Evolutionary conservation across 2,329 filamentous ascomycete species (phyloP).

Genomic region (Trichoderma citrinoviride): DNA sequence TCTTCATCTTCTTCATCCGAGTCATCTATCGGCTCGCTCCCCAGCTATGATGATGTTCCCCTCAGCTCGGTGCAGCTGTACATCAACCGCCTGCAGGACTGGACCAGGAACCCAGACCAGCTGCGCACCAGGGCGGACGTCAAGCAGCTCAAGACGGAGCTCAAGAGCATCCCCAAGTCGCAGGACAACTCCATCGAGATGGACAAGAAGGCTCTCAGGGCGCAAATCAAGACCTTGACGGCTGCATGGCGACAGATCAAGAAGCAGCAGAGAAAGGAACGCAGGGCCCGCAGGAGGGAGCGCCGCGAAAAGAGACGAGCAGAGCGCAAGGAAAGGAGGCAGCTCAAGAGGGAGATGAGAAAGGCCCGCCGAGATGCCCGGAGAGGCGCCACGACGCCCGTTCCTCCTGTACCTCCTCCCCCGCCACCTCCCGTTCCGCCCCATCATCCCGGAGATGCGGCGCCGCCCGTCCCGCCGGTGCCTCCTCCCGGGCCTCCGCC

Average conservation of each 20-base stretch:
- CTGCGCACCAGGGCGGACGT: conserved; percentile 48
- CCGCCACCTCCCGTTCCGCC: conserved; percentile 15
- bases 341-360: conserved; percentile 33
- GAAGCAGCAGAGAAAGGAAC: conserved; percentile 32
- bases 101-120: conserved; percentile 50
- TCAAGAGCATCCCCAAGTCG: conserved; percentile 42
- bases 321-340: conserved; percentile 36
- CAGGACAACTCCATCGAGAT: neutral
- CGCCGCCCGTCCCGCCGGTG: neutral
- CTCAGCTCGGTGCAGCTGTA: conserved; percentile 49
- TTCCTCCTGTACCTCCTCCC: conserved; percentile 2
- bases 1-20: conserved; percentile 38
- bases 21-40: conserved; percentile 52
- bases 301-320: conserved; percentile 31
- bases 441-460: neutral
- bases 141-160: conserved; percentile 41
- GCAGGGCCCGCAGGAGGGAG: conserved; percentile 34
- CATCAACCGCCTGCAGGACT: conserved; percentile 44
- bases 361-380: conserved; percentile 33
- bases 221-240: conserved; percentile 45
- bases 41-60: conserved; percentile 50
- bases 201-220: conserved; percentile 39
- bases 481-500: neutral
- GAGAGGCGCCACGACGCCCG: conserved; percentile 24
- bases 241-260: conserved; percentile 42